Conservation (phyloP, 805 yeast species). For the Pichia thaimueangensis region DNA sequence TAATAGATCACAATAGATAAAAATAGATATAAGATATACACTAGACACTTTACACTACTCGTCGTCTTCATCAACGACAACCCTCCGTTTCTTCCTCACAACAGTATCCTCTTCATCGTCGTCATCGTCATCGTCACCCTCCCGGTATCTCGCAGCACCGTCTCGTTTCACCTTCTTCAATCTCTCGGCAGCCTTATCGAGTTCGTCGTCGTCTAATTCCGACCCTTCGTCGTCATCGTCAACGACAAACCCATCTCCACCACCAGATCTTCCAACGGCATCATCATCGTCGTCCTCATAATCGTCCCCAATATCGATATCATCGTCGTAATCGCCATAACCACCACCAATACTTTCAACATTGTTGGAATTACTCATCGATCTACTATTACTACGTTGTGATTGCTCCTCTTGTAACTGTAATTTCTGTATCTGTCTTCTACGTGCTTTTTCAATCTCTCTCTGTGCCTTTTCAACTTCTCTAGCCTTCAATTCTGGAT, state of each 20-base stretch:
- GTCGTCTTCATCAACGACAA: slow-evolving; percentile 36
- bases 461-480: slow-evolving; percentile 62
- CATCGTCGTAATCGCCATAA: slow-evolving; percentile 32
- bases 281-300: slow-evolving; percentile 13
- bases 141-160: slow-evolving; percentile 48
- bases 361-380: slow-evolving; percentile 10
- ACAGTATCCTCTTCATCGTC: slow-evolving; percentile 50
- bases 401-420: slow-evolving; percentile 52
- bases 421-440: slow-evolving; percentile 50
- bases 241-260: slow-evolving; percentile 31
- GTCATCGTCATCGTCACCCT: slow-evolving; percentile 38
- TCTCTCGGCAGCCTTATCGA: slow-evolving; percentile 53
- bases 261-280: slow-evolving; percentile 22
- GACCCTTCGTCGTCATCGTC: slow-evolving; percentile 30
- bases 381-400: slow-evolving; percentile 41
- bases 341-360: slow-evolving; percentile 36
- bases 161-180: slow-evolving; percentile 47
- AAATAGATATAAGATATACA: too few species aligned
- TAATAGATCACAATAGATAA: too few species aligned
- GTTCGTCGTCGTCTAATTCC: slow-evolving; percentile 31
- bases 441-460: slow-evolving; percentile 55
- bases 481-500: slow-evolving; percentile 65
- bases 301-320: slow-evolving; percentile 9
- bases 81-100: slow-evolving; percentile 38
- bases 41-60: too few species aligned